A percentile compares a stretch with the other conserved stretches of the same genome.
Evolutionary conservation across 768 basidiomycete genomes (phyloP).

Genomic region (Mycena olivaceomarginata): DNA sequence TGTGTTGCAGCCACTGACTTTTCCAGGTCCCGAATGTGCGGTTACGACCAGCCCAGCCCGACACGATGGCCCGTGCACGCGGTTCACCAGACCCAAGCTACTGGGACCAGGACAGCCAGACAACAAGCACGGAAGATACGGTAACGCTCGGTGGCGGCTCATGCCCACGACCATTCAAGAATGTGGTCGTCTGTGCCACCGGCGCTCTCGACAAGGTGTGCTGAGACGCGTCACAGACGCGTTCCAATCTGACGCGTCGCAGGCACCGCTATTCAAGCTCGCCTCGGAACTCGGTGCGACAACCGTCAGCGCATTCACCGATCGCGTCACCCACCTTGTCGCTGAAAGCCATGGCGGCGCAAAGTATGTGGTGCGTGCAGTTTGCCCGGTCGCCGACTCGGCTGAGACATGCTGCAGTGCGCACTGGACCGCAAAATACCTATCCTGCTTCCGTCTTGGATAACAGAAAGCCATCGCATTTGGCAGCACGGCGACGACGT

Average conservation of each 20-base stretch:
- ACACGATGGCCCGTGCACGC: conserved; percentile 53
- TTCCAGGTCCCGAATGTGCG: conserved; percentile 88
- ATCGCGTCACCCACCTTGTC: conserved; percentile 91
- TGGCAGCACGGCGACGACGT: conserved; percentile 92
- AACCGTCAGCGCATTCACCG: conserved; percentile 83
- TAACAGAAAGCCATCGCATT: conserved; percentile 79
- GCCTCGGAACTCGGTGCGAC: conserved; percentile 89
- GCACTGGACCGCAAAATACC: conserved; percentile 89
- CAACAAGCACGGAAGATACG: conserved; percentile 63
- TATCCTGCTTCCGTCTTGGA: conserved; percentile 87
- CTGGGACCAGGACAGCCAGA: conserved; percentile 70
- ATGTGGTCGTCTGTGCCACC: conserved; percentile 82
- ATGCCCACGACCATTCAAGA: conserved; percentile 83
- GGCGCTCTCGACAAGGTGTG: conserved; percentile 86
- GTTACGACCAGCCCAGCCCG: conserved; percentile 77
- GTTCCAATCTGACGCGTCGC: conserved; percentile 20
- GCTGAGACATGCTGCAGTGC: conserved; percentile 69
- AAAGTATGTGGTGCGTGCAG: conserved; percentile 81
- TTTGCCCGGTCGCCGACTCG: neutral
- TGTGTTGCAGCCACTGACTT: neutral
- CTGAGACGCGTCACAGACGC: neutral
- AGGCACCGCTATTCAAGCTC: conserved; percentile 85
- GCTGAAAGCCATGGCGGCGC: conserved; percentile 85
- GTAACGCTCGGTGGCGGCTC: conserved; percentile 58
- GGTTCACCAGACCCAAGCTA: conserved; percentile 53